Base-by-base conservation (phyloP, 176 grass and related monocot genomes). In the Aechmea fasciata region DNA sequence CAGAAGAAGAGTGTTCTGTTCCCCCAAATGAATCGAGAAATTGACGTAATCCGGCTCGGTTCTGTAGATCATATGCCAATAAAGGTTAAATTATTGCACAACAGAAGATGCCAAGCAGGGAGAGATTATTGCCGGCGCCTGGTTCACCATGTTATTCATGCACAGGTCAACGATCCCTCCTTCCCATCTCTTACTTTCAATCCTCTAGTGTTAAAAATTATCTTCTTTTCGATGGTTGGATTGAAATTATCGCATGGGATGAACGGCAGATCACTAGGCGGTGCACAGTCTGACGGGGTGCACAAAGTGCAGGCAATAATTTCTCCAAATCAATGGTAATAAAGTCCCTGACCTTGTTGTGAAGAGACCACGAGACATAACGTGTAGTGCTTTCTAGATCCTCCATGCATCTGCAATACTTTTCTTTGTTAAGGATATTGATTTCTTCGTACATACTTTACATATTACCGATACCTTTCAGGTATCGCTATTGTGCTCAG, bases 281-380 rank as follows among this genome's bases (percentile, higher is more conserved):
- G 33, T 41, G 33, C 33, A 41, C 33, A 41, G 6, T 41, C 33
- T 7, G 33, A 41, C 33, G 33, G 5, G 29, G 33, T 41, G 33
- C 33, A 41, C 33, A 5, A 41, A 41, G 33, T 41, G 33, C 33
- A 41, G 33, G 33, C 33, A 6, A 41, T 41, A 41, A 41, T 41
- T 41, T 41, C 33, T 41, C 33, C 33, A 41, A 67, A 28, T 55
- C 8, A 14, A 17, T 49, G 28, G 11, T 68, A 15, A 19, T 15
- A 65, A 26, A 22, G 11, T 0, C 28, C 7, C 29, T 55, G 41
- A 92, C 93, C 76, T 96, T 96, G 86, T 92, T 92, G 59, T 96
- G 93, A 68, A 96, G 89, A 59, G 89, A 96, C 93, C 93, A 96
- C 73, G 92, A 92, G 66, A 92, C 92, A 87, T 92, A 96, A 50